Base-by-base conservation (phyloP, 2,329 filamentous ascomycete species). In the Xylariaceae sp. region DNA sequence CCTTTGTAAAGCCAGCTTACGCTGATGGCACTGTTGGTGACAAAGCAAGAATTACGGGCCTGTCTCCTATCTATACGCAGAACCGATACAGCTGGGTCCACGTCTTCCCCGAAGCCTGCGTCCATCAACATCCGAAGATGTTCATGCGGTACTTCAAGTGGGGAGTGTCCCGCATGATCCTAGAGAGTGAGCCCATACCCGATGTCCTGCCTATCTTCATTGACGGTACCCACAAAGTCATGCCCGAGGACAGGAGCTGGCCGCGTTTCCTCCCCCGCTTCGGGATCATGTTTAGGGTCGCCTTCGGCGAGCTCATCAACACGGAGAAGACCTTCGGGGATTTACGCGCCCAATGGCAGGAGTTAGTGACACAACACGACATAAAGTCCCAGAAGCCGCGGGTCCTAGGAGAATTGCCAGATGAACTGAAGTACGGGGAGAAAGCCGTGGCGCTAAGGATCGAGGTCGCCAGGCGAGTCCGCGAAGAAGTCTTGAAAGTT, bases 101-200 rank as follows among this genome's bases (percentile, higher is more conserved):
- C 71, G 87, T 97, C 51, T 97, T 97, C 70, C 94, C 94, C 12
- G 94, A 99, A 72, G 94, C 91, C 45, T 90, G 88, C 70, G 90
- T 96, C 43, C 92, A 97, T 71, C 94, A 99, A 73, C 85, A 90
- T 61, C 81, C 87, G 1, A 76, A 84, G 40, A 84, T 85, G 63
- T 83, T 86, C 7, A 86, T 97, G 78, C 87, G 94, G 29, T 99
- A 99, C 74, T 97, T 97, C 81, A 96, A 96, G 75, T 99, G 94
- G 94, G 94, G 94, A 1, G 79, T 97, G 1, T 90, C 92, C 6
- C 84, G 94, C 2, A 79, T 97, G 54, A 94, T 99, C 54, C 82
- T 99, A 44, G 94, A 99, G 71, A 83, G 87, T 44, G 88, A 92
- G 46, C 89, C 90, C 2, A 85, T 88, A 58, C 94, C 94, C 0